Evolutionary conservation across 805 yeast genomes (phyloP).

Genomic region (Starmerella floricola): DNA sequence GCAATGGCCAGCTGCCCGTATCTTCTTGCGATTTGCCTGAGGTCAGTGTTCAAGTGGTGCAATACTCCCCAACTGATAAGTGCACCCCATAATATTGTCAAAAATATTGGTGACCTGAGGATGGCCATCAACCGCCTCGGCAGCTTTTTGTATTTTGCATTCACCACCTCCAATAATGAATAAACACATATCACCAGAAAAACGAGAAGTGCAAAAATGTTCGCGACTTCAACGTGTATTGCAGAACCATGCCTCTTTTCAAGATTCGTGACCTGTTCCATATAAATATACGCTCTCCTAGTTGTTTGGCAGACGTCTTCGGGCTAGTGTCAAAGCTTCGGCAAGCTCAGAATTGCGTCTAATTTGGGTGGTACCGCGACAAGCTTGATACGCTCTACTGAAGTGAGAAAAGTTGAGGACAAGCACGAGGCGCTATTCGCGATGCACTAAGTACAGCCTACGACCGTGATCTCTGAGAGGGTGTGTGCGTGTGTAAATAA

Average conservation of each 20-base stretch:
- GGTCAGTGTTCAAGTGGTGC: conserved; percentile 9
- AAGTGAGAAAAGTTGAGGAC: no score
- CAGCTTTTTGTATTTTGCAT: neutral
- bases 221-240: conserved; percentile 19
- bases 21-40: conserved; percentile 50
- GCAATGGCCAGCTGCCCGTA: conserved; percentile 69
- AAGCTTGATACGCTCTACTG: no score
- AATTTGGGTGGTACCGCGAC: no score
- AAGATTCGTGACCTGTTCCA: conserved; percentile 4
- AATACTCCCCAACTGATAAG: conserved; percentile 11
- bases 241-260: conserved; percentile 19
- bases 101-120: conserved; percentile 9
- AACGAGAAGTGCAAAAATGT: conserved; percentile 11
- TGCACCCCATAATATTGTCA: conserved; percentile 8
- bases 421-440: no score
- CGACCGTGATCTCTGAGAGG: no score
- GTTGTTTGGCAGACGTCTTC: no score
- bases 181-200: conserved; percentile 12
- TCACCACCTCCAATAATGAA: conserved; percentile 7
- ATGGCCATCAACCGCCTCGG: conserved; percentile 2
- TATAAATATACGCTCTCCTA: no score
- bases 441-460: no score
- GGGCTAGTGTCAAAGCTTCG: no score
- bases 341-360: no score
- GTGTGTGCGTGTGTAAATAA: no score